Percentiles rank a stretch among this genome's conserved stretches.
These are phyloP conservation scores for Neurospora sp. DNA, from an alignment of 495 filamentous ascomycete genomes.

Conservation along the genomic window DNA sequence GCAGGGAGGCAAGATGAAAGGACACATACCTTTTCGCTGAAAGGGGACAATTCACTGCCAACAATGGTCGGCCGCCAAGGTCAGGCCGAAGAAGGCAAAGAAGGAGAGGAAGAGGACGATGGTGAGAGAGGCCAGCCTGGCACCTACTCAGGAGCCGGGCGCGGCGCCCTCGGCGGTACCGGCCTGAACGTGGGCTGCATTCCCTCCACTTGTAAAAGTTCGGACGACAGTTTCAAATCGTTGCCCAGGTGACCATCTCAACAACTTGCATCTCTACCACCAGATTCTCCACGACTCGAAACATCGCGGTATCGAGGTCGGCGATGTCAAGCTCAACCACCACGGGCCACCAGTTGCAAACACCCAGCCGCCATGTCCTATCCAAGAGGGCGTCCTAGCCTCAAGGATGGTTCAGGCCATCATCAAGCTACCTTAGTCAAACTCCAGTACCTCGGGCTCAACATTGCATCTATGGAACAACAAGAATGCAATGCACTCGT, in stretches of 20 bases:
- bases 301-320: slow-evolving; percentile 42
- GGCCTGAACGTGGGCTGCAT: slow-evolving; percentile 99
- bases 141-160: slow-evolving; percentile 21
- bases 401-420: too few relatives aligned
- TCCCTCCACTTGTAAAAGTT: slow-evolving; percentile 69
- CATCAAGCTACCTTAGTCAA: too few relatives aligned
- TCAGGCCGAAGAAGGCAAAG: neutral
- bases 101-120: neutral
- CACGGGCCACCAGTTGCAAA: neutral
- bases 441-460: too few relatives aligned
- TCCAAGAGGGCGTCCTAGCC: too few relatives aligned
- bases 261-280: slow-evolving; percentile 99
- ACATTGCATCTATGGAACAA: too few relatives aligned
- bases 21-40: neutral
- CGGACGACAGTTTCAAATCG: neutral
- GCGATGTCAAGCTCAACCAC: slow-evolving; percentile 1
- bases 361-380: too few relatives aligned
- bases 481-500: too few relatives aligned
- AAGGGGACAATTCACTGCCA: neutral
- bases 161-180: slow-evolving; percentile 86
- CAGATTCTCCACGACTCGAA: slow-evolving; percentile 95
- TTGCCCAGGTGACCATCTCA: slow-evolving; percentile 52
- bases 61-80: slow-evolving; percentile 10
- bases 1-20: neutral
- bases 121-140: neutral